phyloP scores from a whole-genome alignment of 371 early-diverging fungal species.

The Sporodiniella umbellata region DNA sequence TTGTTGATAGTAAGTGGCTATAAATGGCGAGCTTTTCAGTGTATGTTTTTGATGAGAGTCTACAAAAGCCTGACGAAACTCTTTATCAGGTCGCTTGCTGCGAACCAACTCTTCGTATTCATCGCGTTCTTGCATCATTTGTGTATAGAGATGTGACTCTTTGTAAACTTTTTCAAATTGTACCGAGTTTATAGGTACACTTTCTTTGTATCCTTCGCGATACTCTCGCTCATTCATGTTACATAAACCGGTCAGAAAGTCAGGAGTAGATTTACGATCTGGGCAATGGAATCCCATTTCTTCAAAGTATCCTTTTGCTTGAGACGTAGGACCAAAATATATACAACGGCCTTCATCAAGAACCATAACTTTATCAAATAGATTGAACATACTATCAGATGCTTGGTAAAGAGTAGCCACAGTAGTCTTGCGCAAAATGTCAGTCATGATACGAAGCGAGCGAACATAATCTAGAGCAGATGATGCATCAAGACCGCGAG shows the following conservation, averaged over 20 bases:
- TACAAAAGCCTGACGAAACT: constrained; percentile 54
- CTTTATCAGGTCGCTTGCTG: constrained; percentile 37
- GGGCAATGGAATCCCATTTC: constrained; percentile 67
- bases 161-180: constrained; percentile 54
- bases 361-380: constrained; percentile 67
- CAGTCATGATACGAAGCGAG: constrained; percentile 55
- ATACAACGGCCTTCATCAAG: constrained; percentile 61
- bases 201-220: constrained; percentile 49
- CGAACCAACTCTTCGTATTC: constrained; percentile 41
- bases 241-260: constrained; percentile 74
- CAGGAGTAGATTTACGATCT: constrained; percentile 71
- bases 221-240: constrained; percentile 60
- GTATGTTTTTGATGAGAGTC: constrained; percentile 59
- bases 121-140: constrained; percentile 37
- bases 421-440: constrained; percentile 55
- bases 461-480: constrained; percentile 69
- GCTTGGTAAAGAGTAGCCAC: constrained; percentile 60
- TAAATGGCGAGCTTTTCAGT: constrained; percentile 54
- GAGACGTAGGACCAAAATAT: constrained; percentile 57
- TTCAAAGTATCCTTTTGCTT: constrained; percentile 51
- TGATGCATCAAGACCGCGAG: constrained; percentile 79
- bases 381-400: constrained; percentile 58
- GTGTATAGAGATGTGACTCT: constrained; percentile 30
- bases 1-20: constrained; percentile 63
- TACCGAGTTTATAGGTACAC: constrained; percentile 47